Evolutionary conservation across 345 rosid species (phyloP).

Genomic region (Eucalyptus cloeziana): DNA sequence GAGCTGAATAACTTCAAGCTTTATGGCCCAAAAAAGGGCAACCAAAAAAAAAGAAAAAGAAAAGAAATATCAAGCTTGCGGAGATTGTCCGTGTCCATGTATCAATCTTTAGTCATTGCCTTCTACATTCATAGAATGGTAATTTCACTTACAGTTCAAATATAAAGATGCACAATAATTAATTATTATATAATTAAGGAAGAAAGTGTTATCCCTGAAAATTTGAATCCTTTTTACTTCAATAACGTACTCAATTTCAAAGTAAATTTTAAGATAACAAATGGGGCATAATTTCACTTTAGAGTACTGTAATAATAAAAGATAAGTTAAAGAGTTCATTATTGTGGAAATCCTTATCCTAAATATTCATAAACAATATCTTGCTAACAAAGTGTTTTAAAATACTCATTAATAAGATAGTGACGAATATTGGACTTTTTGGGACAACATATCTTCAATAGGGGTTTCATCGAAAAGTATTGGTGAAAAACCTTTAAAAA

Average conservation of each 20-base stretch:
- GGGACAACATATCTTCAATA: background rate
- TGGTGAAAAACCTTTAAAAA: background rate
- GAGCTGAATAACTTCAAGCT: background rate
- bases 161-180: background rate
- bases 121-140: too few species aligned
- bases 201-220: background rate
- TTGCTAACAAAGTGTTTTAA: background rate
- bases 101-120: too few species aligned
- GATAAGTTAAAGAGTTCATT: background rate
- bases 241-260: background rate
- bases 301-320: background rate
- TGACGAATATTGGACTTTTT: background rate
- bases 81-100: background rate
- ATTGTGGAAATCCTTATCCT: background rate
- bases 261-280: background rate
- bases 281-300: fast-evolving
- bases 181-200: background rate
- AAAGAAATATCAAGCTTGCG: background rate
- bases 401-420: background rate
- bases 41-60: background rate
- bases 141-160: background rate
- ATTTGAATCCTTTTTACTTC: background rate
- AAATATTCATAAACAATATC: background rate
- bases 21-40: background rate
- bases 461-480: background rate